A percentile compares a stretch with the other conserved stretches of the same genome.
These are phyloP conservation scores for Mortierella sp. DNA, from an alignment of 371 early-diverging fungal species.

Conservation along the genomic window DNA sequence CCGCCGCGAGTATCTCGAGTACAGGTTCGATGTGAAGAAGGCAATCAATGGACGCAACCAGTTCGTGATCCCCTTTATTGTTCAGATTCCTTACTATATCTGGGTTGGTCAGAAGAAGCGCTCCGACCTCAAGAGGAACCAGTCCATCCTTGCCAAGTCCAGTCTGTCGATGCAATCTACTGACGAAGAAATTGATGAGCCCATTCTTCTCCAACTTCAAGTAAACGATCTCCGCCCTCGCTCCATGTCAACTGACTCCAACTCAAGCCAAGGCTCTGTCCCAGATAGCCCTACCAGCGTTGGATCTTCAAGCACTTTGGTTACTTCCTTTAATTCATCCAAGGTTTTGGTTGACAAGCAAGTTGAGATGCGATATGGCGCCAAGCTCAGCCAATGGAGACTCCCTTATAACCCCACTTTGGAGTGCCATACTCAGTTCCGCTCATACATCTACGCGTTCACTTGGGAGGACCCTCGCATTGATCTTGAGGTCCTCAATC, in stretches of 20 bases:
- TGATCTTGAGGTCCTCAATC: constrained; percentile 77
- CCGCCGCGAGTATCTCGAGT: constrained; percentile 89
- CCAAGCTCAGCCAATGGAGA: constrained; percentile 67
- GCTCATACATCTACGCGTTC: constrained; percentile 89
- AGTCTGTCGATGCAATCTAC: constrained; percentile 1
- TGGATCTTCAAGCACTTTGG: constrained; percentile 54
- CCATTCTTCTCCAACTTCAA: constrained; percentile 22
- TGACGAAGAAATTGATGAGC: constrained; percentile 27
- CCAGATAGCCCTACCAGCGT: constrained; percentile 59
- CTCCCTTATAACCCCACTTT: constrained; percentile 75
- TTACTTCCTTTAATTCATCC: constrained; percentile 26
- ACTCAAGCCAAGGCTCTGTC: constrained; percentile 41
- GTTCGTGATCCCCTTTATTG: constrained; percentile 76
- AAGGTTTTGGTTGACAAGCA: constrained; percentile 25
- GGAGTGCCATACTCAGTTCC: constrained; percentile 79
- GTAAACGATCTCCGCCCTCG: constrained; percentile 35
- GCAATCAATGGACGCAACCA: constrained; percentile 80
- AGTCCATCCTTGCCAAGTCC: constrained; percentile 12
- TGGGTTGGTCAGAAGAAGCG: constrained; percentile 75
- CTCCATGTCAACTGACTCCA: constrained; percentile 49
- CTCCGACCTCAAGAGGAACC: constrained; percentile 13
- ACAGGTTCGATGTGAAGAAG: constrained; percentile 84
- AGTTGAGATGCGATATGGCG: constrained; percentile 35
- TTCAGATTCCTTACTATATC: constrained; percentile 89
- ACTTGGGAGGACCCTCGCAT: constrained; percentile 91